Conservation (phyloP, 306 rosid species). For the Herpetospermum pedunculosum region DNA sequence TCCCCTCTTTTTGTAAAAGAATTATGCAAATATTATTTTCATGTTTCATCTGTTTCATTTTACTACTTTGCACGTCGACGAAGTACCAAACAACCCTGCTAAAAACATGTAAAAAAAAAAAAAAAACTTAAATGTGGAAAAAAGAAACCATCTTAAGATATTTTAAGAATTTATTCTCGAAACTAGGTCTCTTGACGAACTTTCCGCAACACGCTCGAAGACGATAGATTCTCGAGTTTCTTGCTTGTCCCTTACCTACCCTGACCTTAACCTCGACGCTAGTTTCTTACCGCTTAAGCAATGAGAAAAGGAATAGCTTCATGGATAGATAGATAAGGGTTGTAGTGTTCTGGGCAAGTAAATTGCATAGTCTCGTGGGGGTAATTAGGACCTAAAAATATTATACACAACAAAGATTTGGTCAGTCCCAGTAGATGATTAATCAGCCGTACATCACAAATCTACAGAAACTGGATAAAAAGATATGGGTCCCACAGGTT, state of each 20-base stretch:
- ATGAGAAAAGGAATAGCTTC: not conserved
- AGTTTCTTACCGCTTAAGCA: not conserved
- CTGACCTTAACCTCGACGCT: not conserved
- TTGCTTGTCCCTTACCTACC: not conserved
- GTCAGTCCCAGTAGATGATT: not conserved
- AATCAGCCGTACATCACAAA: conserved; percentile 9
- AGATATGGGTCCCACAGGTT: conserved; percentile 53
- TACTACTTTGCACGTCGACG: not conserved
- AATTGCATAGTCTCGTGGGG: not conserved
- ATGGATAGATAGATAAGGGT: not conserved
- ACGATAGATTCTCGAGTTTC: not conserved
- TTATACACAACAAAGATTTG: not conserved
- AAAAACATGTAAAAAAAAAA: not conserved
- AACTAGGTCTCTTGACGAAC: not conserved
- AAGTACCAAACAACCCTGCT: not conserved
- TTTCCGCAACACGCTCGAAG: not conserved
- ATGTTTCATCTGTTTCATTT: not conserved
- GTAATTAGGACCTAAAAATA: not conserved
- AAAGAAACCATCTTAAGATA: not conserved
- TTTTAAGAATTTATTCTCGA: not conserved
- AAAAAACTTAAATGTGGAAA: not conserved
- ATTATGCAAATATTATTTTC: not conserved
- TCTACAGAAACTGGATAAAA: conserved; percentile 23
- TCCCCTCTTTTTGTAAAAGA: not conserved
- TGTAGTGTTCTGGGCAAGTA: not conserved